Base-by-base conservation (phyloP, 345 rosid genomes). In the Leavenworthia alabamica region DNA sequence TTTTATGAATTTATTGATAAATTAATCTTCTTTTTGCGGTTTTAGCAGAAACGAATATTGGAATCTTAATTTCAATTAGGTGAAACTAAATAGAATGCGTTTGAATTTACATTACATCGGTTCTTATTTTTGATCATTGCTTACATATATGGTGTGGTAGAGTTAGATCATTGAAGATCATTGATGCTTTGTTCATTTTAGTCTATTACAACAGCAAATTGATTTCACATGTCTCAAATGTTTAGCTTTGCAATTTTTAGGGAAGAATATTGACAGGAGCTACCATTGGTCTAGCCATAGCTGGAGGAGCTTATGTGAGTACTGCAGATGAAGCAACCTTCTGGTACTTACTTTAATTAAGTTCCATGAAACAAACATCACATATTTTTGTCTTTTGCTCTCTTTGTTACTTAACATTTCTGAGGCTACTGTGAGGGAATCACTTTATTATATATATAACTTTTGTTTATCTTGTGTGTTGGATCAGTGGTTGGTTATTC, bases 251-350 rank as follows among this genome's bases (percentile, higher is more conserved):
- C 20, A 56, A 13, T 63, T 27, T 61, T 0, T 60, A 93, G 97
- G 96, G 97, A 56, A 85, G 94, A 64, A 67, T 87, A 60, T 67
- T 93, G 44, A 83, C 99, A 0, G 99, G 99, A 68, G 84, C 86
- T 41, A 82, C 94, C 48, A 72, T 93, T 55, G 96, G 97, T 14
- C 50, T 93, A 12, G 81, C 83, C 9, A 93, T 93, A 62, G 92
- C 82, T 32, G 88, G 97, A 45, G 99, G 55, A 49, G 55, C 55
- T 8, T 49, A 49, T 49, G 95, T 81, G 50, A 89, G 98, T 71
- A 92, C 95, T 24, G 89, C 83, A 64, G 99, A 93, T 79, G 99
- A 89, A 79, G 99, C 96, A 46, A 89, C 99, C 57, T 85, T 93
- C 86, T 89, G 99, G 99, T 93, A 87, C 67, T 70, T 42, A 1